Evolutionary conservation across 108 stramenopile species (phyloP), one percentile per base, ranked within the genome.

Genomic region (Nitzschia inconspicua): DNA sequence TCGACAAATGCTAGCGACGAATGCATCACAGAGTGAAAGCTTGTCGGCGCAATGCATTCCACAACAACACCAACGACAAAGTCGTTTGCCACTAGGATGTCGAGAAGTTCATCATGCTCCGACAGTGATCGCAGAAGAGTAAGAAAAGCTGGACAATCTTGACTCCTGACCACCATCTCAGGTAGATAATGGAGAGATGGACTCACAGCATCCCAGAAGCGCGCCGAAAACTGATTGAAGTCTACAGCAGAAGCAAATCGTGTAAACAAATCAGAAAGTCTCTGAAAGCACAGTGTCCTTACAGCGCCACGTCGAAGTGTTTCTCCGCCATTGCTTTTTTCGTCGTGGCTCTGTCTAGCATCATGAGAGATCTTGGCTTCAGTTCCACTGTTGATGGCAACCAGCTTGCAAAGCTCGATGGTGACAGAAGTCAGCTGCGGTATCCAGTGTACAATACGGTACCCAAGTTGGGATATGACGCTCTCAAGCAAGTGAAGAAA

Each of bases 401-500:
- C 64, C 44, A 75, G 44, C 46, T 82, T 66, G 34, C 71, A 68
- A 30, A 89, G 44, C 7, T 71, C 56, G 25, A 87, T 65, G 54
- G 87, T 50, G 34, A 93, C 41, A 20, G 76, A 63, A 43, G 79
- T 75, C 37, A 88, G 76, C 22, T 52, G 44, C 2, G 72, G 71
- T 37, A 91, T 55, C 57, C 70, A 84, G 4, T 23, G 18, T 28
- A 46, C 56, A 25, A 86, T 70, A 10, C 83, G 72, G 43, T 79
- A 82, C 2, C 92, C 92, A 57, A 93, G 76, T 47, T 93, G 86
- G 31, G 70, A 57, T 23, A 89, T 68, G 32, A 93, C 82, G 57
- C 81, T 68, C 7, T 81, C 73, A 3, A 93, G 78, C 39, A 89
- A 51, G 66, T 93, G 83, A 1, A 93, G 76, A 50, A 90, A 93